Percentiles rank a stretch among this genome's conserved stretches.
phyloP scores from a whole-genome alignment of 257 asterid genomes.

The Nicotiana obtusifolia region DNA sequence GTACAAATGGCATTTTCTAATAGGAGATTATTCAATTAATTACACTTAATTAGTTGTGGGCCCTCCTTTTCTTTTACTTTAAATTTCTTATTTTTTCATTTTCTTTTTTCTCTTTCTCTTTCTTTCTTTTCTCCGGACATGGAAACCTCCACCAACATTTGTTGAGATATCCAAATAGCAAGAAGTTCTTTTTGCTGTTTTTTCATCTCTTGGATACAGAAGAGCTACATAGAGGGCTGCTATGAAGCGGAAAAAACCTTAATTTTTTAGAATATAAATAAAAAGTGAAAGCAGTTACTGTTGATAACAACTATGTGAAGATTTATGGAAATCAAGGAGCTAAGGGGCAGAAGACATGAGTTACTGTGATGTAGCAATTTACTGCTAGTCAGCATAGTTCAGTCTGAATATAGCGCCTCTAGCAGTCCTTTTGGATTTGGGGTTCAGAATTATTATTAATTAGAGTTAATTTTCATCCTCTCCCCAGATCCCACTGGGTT shows the following conservation, averaged over 20 bases:
- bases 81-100: not conserved
- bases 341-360: not conserved
- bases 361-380: not conserved
- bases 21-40: not conserved
- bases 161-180: not conserved
- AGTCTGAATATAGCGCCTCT: not conserved
- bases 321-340: not conserved
- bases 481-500: too few species aligned
- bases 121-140: not conserved
- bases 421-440: not conserved
- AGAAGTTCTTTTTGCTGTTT: not conserved
- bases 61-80: not conserved
- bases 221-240: not conserved
- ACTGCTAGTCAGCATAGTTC: not conserved
- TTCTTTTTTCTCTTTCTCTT: not conserved
- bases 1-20: not conserved
- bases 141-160: not conserved
- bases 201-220: not conserved
- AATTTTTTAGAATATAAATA: not conserved
- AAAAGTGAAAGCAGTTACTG: not conserved
- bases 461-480: not conserved
- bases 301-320: not conserved
- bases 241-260: not conserved
- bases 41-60: not conserved
- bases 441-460: not conserved